Evolutionary conservation across 2,329 filamentous ascomycete genomes (phyloP).

Genomic region (Plenodomus biglobosus): DNA sequence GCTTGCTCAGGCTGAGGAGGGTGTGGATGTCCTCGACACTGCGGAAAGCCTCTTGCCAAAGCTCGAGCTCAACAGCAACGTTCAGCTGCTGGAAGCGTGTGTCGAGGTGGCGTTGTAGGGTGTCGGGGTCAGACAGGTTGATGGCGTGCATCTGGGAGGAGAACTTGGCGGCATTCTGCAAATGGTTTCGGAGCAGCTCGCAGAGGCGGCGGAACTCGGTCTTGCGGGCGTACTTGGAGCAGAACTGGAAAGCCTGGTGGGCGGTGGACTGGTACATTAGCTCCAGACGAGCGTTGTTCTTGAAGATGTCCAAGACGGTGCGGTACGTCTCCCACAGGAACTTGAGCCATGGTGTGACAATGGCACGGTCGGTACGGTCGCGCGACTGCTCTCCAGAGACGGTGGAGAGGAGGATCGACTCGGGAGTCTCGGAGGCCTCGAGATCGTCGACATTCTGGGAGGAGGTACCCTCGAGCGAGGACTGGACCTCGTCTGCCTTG

Average conservation of each 20-base stretch:
- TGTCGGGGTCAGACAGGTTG: slow-evolving; percentile 96
- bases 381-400: slow-evolving; percentile 97
- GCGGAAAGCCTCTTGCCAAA: slow-evolving; percentile 99
- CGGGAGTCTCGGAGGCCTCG: slow-evolving; percentile 94
- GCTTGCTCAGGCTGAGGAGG: slow-evolving; percentile 94
- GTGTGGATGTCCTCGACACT: slow-evolving; percentile 99
- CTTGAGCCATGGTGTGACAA: slow-evolving; percentile 98
- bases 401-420: slow-evolving; percentile 95
- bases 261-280: slow-evolving; percentile 98
- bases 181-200: slow-evolving; percentile 96
- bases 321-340: slow-evolving; percentile 99
- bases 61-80: slow-evolving; percentile 93
- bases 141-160: slow-evolving; percentile 99
- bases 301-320: slow-evolving; percentile 95
- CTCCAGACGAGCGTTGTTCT: slow-evolving; percentile 97
- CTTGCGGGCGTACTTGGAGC: slow-evolving; percentile 96
- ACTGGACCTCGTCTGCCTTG: slow-evolving; percentile 94
- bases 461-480: slow-evolving; percentile 74
- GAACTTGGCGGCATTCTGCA: slow-evolving; percentile 99
- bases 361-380: slow-evolving; percentile 95
- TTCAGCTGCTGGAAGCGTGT: slow-evolving; percentile 98
- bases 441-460: slow-evolving; percentile 86
- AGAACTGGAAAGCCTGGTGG: slow-evolving; percentile 98
- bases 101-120: slow-evolving; percentile 93
- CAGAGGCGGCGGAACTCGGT: slow-evolving; percentile 98